Percentiles rank a stretch among this genome's conserved stretches.
phyloP scores from a whole-genome alignment of 192 early-diverging fungal genomes.

The Podila epicladia region DNA sequence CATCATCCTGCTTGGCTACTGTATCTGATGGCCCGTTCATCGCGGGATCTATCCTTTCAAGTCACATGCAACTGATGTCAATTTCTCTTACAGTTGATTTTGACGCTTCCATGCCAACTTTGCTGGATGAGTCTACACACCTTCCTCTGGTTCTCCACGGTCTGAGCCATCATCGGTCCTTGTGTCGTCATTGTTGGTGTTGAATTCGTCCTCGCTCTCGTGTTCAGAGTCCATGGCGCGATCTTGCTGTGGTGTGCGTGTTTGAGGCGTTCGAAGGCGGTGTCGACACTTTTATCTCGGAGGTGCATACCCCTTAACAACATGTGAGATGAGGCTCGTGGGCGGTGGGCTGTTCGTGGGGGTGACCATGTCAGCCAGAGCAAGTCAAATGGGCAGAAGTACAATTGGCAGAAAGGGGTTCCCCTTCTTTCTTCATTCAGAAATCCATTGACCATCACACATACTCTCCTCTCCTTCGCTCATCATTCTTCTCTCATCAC shows the following conservation, averaged over 20 bases:
- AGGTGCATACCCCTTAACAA: no score
- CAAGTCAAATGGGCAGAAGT: no score
- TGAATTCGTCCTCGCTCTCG: constrained; percentile 54
- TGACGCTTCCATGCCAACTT: no score
- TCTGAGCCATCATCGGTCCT: constrained; percentile 45
- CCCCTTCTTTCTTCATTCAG: no score
- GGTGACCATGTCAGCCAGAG: no score
- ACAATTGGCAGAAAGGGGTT: no score
- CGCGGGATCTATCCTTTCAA: background rate
- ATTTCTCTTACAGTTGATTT: background rate
- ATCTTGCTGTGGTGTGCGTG: constrained; percentile 3
- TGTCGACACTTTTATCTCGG: background rate
- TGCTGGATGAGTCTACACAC: constrained; percentile 1
- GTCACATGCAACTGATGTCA: no score
- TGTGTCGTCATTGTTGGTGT: constrained; percentile 29
- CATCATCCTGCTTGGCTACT: constrained; percentile 3
- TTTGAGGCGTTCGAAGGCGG: background rate
- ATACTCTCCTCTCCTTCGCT: constrained; percentile 9
- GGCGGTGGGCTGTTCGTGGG: no score
- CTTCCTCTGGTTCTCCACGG: constrained; percentile 30
- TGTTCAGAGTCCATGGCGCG: constrained; percentile 48
- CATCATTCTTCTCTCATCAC: constrained; percentile 40
- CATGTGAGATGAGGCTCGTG: background rate
- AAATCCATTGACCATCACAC: constrained; percentile 24
- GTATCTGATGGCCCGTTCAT: background rate